Base-by-base conservation (phyloP, 2,329 filamentous ascomycete species). In the Trichoderma semiorbis region DNA sequence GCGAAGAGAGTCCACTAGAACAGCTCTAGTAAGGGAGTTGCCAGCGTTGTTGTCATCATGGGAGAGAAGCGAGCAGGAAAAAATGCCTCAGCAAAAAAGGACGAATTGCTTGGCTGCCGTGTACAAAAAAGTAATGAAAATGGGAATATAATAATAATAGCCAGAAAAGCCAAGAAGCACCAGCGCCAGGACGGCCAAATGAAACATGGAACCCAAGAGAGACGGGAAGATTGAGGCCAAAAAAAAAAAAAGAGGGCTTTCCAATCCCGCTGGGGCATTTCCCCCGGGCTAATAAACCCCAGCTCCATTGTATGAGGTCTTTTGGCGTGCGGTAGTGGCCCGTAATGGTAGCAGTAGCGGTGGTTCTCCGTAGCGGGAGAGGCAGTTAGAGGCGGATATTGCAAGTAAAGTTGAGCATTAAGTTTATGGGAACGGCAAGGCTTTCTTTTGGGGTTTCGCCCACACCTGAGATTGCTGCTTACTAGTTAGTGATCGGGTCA, bases 331-430 rank as follows among this genome's bases (percentile, higher is more conserved):
- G 62, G 62, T 32, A 28, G 62, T 64, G 39, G 18, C 34, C 58
- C 58, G 58, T 62, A 39, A 62, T 62, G 34, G 60, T 67, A 39
- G 64, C 24, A 43, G 64, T 43, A 34, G 63, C 65, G 53, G 53
- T 60, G 55, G 65, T 60, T 36, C 53, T 34, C 63, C 47, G 63
- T 55, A 66, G 63, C 63, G 63, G 63, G 63, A 55, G 43, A 60
- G 32, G 30, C n/a, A 34, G 66, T 58, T 67, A 62, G 66, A 69
- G 36, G 66, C 66, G 66, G 57, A 69, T 69, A 69, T 69, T 69
- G 39, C 66, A 62, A 69, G 66, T 69, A 69, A 21, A 69, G 66
- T 69, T 69, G 66, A 39, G 55, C 66, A 62, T 69, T 53, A 62
- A 26, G 55, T 69, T 69, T 50, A 61, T 26, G 36, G 66, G n/a